Conservation (phyloP, 2,329 filamentous ascomycete genomes). For the Penicillium sp. region DNA sequence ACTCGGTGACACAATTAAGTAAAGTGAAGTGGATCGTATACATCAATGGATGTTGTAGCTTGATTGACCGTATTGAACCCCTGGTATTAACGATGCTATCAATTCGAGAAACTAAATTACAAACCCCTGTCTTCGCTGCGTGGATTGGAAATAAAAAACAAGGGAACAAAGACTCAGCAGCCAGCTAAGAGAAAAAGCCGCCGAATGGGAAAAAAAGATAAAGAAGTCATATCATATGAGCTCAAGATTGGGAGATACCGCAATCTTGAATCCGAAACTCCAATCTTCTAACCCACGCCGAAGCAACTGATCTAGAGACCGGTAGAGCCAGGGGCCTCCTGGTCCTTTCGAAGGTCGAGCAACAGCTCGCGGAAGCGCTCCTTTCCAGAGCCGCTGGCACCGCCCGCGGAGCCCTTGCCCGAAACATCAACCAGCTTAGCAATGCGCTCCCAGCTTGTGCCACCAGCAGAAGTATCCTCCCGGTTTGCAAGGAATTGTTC, state of each 20-base stretch:
- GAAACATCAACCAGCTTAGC: constrained; percentile 96
- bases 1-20: no score
- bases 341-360: constrained; percentile 85
- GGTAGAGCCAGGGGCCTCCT: constrained; percentile 70
- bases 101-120: constrained; percentile 29
- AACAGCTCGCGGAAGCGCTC: constrained; percentile 93
- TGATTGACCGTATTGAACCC: background rate
- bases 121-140: constrained; percentile 24
- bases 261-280: constrained; percentile 1
- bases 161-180: constrained; percentile 8
- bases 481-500: constrained; percentile 86
- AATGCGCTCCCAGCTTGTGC: constrained; percentile 98
- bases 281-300: constrained; percentile 3
- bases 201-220: constrained; percentile 1
- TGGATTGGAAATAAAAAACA: constrained; percentile 20
- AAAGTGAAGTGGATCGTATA: no score
- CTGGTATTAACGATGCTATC: constrained; percentile 28
- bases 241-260: constrained; percentile 5
- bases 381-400: constrained; percentile 88
- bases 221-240: constrained; percentile 13
- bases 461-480: constrained; percentile 90
- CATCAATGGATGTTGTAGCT: no score
- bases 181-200: background rate
- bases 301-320: constrained; percentile 39
- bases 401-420: constrained; percentile 85